These are phyloP conservation scores for Camelina laxa DNA, from an alignment of 345 rosid species.

Conservation along the genomic window DNA sequence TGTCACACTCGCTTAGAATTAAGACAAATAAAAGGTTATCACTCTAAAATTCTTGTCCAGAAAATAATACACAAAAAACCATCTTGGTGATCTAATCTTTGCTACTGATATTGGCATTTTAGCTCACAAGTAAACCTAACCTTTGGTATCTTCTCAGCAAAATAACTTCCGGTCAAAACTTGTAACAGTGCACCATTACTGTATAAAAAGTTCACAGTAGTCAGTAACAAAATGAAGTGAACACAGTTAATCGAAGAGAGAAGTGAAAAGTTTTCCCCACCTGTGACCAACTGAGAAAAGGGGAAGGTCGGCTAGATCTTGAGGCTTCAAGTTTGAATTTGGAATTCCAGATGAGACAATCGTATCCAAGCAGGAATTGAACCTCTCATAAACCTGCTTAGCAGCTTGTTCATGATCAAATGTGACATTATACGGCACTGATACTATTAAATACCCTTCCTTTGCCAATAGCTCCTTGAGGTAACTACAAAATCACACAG, in stretches of 20 bases:
- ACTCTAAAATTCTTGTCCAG: too few species aligned
- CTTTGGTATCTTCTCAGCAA: constrained; percentile 87
- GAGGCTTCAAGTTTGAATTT: constrained; percentile 54
- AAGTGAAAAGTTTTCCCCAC: constrained; percentile 41
- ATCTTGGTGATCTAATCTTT: neutral
- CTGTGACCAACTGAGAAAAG: constrained; percentile 91
- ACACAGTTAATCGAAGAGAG: neutral
- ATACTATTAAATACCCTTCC: constrained; percentile 78
- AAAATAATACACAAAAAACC: too few species aligned
- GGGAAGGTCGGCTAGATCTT: constrained; percentile 67
- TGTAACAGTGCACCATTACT: constrained; percentile 97
- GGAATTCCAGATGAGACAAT: constrained; percentile 69
- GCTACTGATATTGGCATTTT: constrained; percentile 1
- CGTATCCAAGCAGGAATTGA: constrained; percentile 68
- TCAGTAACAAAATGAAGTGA: constrained; percentile 20
- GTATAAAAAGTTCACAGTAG: constrained; percentile 35
- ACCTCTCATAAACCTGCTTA: constrained; percentile 71
- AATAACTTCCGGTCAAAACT: constrained; percentile 85
- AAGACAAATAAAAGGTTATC: constrained; percentile 28
- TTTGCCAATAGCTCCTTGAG: constrained; percentile 82
- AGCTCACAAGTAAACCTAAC: constrained; percentile 49
- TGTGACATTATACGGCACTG: constrained; percentile 89
- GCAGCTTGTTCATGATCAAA: constrained; percentile 88
- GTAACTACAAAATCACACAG: constrained; percentile 49
- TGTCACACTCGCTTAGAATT: constrained; percentile 51